phyloP scores from a whole-genome alignment of 768 basidiomycete species.

The Favolaschia claudopus region DNA sequence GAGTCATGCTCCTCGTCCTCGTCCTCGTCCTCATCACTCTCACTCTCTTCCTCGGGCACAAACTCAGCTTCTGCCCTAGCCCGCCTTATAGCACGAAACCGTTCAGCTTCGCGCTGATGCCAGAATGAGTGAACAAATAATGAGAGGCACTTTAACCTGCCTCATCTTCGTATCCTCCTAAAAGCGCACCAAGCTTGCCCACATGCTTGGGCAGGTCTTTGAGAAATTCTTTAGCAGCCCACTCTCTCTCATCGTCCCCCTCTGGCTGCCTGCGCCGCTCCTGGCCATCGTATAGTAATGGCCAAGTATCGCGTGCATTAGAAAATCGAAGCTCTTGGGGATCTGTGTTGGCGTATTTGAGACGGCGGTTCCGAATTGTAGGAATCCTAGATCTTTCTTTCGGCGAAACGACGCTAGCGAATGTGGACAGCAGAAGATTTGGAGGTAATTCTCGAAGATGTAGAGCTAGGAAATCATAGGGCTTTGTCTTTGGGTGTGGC shows the following conservation, averaged over 20 bases:
- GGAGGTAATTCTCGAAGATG: slow-evolving; percentile 74
- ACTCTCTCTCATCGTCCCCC: slow-evolving; percentile 70
- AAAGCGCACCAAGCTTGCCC: slow-evolving; percentile 70
- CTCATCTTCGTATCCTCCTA: slow-evolving; percentile 81
- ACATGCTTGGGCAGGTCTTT: slow-evolving; percentile 63
- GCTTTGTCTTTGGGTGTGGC: slow-evolving; percentile 64
- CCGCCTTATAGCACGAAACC: slow-evolving; percentile 56
- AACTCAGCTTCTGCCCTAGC: slow-evolving; percentile 53
- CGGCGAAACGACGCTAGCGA: slow-evolving; percentile 58
- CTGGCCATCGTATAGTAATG: slow-evolving; percentile 69
- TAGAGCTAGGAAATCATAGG: slow-evolving; percentile 68
- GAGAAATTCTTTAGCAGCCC: slow-evolving; percentile 72
- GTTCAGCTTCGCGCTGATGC: slow-evolving; percentile 69
- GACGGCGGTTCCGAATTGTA: slow-evolving; percentile 74
- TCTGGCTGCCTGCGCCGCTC: slow-evolving; percentile 58
- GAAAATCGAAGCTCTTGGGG: slow-evolving; percentile 65
- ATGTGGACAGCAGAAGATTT: slow-evolving; percentile 59
- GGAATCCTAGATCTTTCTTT: slow-evolving; percentile 71
- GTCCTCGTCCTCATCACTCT: slow-evolving; percentile 56
- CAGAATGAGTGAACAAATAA: background rate
- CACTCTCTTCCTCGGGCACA: slow-evolving; percentile 76
- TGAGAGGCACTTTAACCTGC: background rate
- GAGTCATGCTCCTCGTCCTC: slow-evolving; percentile 27
- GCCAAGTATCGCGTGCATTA: slow-evolving; percentile 66
- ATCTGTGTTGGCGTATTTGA: slow-evolving; percentile 62